phyloP scores from a whole-genome alignment of 2,329 filamentous ascomycete species.

The Leptographium procerum region DNA sequence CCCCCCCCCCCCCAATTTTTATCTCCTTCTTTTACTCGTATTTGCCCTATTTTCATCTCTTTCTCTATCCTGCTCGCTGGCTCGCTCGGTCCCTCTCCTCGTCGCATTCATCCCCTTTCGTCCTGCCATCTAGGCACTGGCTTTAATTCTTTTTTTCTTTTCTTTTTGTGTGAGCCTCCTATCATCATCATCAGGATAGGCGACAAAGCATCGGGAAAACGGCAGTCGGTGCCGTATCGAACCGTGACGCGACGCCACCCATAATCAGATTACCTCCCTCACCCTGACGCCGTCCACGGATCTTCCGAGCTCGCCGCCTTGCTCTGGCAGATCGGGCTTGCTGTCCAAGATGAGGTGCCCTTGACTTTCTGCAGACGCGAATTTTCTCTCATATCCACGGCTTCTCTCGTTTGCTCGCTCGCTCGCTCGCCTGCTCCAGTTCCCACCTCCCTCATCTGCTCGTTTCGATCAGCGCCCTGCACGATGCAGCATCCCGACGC shows the following conservation, averaged over 20 bases:
- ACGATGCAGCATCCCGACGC: not conserved
- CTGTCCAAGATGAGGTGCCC: conserved; percentile 4
- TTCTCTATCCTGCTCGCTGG: not conserved
- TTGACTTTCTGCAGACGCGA: not conserved
- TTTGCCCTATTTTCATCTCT: not conserved
- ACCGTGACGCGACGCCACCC: not conserved
- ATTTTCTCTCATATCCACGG: no score
- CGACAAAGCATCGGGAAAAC: not conserved
- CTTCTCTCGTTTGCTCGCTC: not conserved
- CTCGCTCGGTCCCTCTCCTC: not conserved
- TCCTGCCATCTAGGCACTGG: not conserved
- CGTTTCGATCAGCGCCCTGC: not conserved
- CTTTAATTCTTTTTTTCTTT: no score
- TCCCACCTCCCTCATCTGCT: not conserved
- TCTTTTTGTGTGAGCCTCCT: no score
- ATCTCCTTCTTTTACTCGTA: not conserved
- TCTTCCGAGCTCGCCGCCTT: not conserved
- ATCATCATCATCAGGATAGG: not conserved
- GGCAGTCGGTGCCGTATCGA: not conserved
- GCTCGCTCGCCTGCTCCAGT: not conserved
- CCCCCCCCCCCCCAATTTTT: no score
- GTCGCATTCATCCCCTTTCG: not conserved
- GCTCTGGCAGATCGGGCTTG: conserved; percentile 5
- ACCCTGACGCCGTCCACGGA: not conserved
- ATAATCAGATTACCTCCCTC: not conserved